phyloP scores from a whole-genome alignment of 75 land plant genomes.

The Pinus taeda region DNA sequence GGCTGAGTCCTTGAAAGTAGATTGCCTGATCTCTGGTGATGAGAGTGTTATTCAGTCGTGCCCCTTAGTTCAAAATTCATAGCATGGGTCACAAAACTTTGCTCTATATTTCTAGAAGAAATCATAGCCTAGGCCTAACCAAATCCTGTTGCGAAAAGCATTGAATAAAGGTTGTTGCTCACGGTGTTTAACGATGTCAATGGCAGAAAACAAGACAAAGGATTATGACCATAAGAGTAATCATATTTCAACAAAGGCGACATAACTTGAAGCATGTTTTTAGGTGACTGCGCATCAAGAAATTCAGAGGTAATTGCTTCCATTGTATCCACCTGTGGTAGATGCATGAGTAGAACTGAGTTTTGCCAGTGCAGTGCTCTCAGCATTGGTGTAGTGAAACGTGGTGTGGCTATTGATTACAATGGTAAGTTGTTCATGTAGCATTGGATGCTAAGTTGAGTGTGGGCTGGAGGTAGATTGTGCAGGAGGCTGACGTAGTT shows the following conservation, averaged over 20 bases:
- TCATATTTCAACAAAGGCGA: neutral
- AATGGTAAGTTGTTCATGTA: no score
- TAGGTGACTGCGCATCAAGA: neutral
- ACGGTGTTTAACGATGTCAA: conserved; percentile 14
- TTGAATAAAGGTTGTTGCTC: conserved; percentile 29
- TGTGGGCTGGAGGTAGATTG: no score
- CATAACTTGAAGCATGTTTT: neutral
- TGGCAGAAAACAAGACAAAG: conserved; percentile 2
- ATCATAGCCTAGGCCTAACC: neutral
- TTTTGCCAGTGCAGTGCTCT: no score
- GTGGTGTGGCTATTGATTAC: no score
- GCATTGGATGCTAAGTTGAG: no score
- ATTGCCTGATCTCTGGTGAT: no score
- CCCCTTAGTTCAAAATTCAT: neutral
- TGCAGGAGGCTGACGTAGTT: no score
- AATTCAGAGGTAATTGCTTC: neutral
- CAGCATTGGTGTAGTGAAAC: no score
- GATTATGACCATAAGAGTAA: neutral
- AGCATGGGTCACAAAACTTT: neutral
- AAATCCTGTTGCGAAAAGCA: conserved; percentile 16
- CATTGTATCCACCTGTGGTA: neutral
- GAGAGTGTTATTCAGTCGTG: neutral
- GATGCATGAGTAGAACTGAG: no score
- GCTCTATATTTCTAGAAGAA: neutral
- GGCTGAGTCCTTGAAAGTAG: no score